phyloP scores from a whole-genome alignment of 768 basidiomycete species.

The Porpolomopsis calyptriformis region DNA sequence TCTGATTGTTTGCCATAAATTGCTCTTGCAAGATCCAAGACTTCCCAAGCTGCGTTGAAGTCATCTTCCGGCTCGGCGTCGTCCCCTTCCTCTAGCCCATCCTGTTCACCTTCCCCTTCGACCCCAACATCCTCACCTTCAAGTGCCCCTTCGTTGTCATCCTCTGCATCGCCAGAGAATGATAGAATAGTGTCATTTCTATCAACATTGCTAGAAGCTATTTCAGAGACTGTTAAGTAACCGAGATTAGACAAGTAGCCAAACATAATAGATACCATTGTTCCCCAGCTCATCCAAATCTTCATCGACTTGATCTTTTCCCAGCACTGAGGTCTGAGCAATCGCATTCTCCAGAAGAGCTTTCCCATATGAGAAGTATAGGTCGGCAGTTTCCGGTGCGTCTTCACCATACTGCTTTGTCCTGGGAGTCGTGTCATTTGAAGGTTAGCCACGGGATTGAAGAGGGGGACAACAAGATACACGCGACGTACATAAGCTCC shows the following conservation, averaged over 20 bases:
- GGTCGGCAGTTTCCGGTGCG: conserved; percentile 73
- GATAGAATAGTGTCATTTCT: conserved; percentile 54
- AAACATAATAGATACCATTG: conserved; percentile 15
- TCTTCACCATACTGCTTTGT: conserved; percentile 70
- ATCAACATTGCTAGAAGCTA: conserved; percentile 6
- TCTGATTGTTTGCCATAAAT: conserved; percentile 63
- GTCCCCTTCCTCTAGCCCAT: conserved; percentile 49
- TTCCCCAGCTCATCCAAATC: conserved; percentile 33
- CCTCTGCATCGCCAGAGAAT: conserved; percentile 74
- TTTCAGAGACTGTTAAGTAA: conserved; percentile 8
- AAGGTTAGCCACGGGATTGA: conserved; percentile 10
- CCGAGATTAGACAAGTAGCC: conserved; percentile 2
- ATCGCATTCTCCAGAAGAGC: conserved; percentile 91
- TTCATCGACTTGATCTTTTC: conserved; percentile 68
- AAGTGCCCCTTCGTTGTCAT: conserved; percentile 28
- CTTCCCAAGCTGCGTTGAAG: conserved; percentile 96
- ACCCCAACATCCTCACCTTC: conserved; percentile 42
- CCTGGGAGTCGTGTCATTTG: conserved; percentile 26
- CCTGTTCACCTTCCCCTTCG: conserved; percentile 50
- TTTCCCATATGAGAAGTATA: conserved; percentile 87
- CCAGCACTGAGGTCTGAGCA: conserved; percentile 74
- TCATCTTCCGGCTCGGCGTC: conserved; percentile 89
- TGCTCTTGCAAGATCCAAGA: conserved; percentile 86
- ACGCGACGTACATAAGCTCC: conserved; percentile 64
- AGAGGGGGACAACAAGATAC: conserved; percentile 5